Evolutionary conservation across 257 asterid species (phyloP).

Genomic region (Capsicum pubescens): DNA sequence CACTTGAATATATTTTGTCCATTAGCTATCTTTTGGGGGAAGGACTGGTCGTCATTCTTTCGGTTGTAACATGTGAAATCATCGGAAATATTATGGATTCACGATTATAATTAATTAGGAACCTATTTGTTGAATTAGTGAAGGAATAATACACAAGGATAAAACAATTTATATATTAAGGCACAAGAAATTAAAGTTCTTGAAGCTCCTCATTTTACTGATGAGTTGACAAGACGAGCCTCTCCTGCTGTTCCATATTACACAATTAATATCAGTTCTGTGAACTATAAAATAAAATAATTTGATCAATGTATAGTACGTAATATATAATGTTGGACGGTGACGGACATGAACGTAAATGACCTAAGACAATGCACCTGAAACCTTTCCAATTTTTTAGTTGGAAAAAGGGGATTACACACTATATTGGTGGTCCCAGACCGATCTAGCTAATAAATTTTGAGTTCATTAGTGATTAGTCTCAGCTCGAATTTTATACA

Average conservation of each 20-base stretch:
- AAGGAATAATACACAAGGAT: neutral
- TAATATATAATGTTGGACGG: neutral
- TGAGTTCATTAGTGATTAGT: neutral
- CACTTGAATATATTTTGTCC: neutral
- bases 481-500: neutral
- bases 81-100: neutral
- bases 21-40: neutral
- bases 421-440: neutral
- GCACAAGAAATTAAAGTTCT: neutral
- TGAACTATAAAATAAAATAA: too few species aligned
- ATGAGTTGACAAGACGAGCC: neutral
- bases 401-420: neutral
- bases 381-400: neutral
- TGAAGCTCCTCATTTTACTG: neutral
- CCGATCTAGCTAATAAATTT: neutral
- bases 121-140: neutral
- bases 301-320: too few species aligned
- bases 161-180: too few species aligned
- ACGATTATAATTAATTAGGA: neutral
- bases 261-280: neutral
- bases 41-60: neutral
- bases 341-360: neutral
- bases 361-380: neutral
- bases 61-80: neutral
- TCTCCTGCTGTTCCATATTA: neutral